Conservation (phyloP, 2,329 filamentous ascomycete species). For the Colletotrichum graminicola region DNA sequence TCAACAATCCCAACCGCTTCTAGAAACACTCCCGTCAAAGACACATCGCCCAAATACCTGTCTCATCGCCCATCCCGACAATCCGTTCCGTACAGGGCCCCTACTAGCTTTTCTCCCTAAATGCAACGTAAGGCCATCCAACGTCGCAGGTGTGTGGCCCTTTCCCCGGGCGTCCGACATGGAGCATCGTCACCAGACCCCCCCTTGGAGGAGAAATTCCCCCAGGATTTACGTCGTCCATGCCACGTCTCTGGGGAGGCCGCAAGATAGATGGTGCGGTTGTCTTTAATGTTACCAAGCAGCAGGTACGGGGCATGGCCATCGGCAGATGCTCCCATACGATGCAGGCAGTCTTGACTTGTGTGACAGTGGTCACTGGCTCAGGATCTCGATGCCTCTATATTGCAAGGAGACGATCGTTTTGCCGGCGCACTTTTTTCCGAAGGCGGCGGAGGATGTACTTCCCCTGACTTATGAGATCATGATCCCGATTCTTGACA, state of each 20-base stretch:
- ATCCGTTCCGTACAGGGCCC: slow-evolving; percentile 1
- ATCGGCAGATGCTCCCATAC: slow-evolving; percentile 9
- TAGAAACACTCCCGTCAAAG: neutral
- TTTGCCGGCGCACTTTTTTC: neutral
- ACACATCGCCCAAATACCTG: neutral
- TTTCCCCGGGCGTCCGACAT: slow-evolving; percentile 18
- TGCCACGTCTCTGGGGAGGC: neutral
- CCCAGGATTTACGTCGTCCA: neutral
- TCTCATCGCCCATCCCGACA: slow-evolving; percentile 18
- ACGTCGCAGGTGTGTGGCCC: neutral
- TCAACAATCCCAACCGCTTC: slow-evolving; percentile 2
- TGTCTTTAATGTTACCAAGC: slow-evolving; percentile 1
- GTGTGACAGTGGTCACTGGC: neutral
- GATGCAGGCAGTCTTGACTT: slow-evolving; percentile 13
- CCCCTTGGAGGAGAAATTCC: neutral
- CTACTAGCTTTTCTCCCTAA: neutral
- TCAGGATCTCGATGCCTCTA: neutral
- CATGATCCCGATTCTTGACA: neutral
- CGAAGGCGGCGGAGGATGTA: neutral
- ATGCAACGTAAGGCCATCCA: neutral
- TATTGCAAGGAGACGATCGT: neutral
- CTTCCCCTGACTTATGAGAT: neutral
- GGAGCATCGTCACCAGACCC: slow-evolving; percentile 29
- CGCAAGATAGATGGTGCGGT: slow-evolving; percentile 10
- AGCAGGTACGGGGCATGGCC: neutral